Percentiles rank a stretch among this genome's conserved stretches.
phyloP scores from a whole-genome alignment of 202 grass and related monocot genomes.

The Carex arenaria region DNA sequence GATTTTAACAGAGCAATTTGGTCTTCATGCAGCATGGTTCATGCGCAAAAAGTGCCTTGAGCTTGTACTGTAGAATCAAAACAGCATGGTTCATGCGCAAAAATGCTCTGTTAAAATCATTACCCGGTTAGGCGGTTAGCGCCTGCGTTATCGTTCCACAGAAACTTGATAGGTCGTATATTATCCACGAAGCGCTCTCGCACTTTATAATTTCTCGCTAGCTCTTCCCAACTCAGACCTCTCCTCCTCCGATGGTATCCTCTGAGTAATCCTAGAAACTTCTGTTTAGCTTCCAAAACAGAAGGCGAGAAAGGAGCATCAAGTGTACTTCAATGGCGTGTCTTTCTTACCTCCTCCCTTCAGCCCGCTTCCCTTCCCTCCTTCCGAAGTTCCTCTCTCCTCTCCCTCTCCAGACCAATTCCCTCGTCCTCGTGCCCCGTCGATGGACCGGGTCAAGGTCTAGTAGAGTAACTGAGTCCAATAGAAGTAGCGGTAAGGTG shows the following conservation, averaged over 20 bases:
- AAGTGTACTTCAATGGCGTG: conserved; percentile 38
- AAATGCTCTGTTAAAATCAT: no score
- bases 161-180: conserved; percentile 1
- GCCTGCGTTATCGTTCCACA: conserved; percentile 20
- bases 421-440: neutral
- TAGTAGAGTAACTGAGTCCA: conserved; percentile 6
- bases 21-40: no score
- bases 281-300: conserved; percentile 2
- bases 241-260: conserved; percentile 21
- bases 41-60: no score
- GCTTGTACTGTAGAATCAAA: no score
- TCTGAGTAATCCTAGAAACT: conserved; percentile 13
- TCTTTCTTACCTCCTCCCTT: conserved; percentile 23
- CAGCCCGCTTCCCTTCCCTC: neutral
- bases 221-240: neutral
- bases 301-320: neutral
- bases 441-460: neutral
- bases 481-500: neutral
- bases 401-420: neutral
- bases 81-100: no score
- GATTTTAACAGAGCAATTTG: no score
- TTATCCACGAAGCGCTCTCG: conserved; percentile 3
- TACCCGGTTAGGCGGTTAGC: neutral
- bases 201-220: neutral
- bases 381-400: neutral